Conservation (phyloP, 2,329 filamentous ascomycete species). For the Alternaria gaisen region DNA sequence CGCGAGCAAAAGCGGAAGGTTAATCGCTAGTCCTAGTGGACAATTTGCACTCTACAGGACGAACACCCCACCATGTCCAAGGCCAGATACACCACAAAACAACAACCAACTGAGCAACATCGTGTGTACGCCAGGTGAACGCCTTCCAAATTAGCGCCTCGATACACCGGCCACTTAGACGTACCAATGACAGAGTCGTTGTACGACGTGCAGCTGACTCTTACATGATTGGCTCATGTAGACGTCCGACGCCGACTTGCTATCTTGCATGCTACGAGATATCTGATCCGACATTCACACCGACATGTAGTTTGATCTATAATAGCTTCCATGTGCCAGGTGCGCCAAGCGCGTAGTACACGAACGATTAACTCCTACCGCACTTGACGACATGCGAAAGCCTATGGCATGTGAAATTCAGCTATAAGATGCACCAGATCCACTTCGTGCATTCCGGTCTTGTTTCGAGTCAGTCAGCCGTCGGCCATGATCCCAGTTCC, state of each 20-base stretch:
- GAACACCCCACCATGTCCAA: background rate
- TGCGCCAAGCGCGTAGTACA: background rate
- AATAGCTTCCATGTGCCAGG: background rate
- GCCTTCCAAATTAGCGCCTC: conserved; percentile 11
- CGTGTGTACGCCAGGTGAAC: conserved; percentile 6
- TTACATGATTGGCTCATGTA: conserved; percentile 23
- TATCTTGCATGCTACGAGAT: conserved; percentile 6
- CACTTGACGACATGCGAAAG: background rate
- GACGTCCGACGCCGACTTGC: conserved; percentile 13
- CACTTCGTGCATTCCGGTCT: conserved; percentile 17
- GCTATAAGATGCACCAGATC: conserved; percentile 12
- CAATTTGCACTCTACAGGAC: background rate
- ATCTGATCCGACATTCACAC: conserved; percentile 24
- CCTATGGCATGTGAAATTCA: conserved; percentile 3
- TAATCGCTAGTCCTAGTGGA: background rate
- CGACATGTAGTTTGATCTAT: conserved; percentile 7
- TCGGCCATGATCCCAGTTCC: conserved; percentile 19
- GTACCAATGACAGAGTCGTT: conserved; percentile 24
- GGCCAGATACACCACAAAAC: background rate
- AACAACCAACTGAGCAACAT: background rate
- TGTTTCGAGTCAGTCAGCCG: conserved; percentile 15
- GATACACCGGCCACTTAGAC: conserved; percentile 23
- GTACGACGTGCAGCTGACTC: conserved; percentile 14
- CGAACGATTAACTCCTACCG: background rate
- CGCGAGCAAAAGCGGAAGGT: conserved; percentile 1